Evolutionary conservation across 305 asterid genomes (phyloP).

Genomic region (Solanum hybrid): DNA sequence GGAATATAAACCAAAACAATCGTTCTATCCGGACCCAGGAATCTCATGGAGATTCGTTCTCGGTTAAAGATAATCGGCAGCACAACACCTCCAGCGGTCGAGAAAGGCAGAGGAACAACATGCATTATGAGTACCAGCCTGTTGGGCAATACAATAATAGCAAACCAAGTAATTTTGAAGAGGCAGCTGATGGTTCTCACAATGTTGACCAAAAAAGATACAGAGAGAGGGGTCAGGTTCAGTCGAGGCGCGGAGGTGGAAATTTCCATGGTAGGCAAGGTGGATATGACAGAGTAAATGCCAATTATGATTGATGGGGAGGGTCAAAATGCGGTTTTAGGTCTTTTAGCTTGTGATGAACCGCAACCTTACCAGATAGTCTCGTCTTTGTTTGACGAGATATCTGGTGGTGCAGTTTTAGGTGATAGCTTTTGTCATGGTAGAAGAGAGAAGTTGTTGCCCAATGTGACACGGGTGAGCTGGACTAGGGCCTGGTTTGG

Average conservation of each 20-base stretch:
- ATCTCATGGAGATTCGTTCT: conserved; percentile 52
- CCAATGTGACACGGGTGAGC: conserved; percentile 33
- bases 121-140: conserved; percentile 79
- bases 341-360: conserved; percentile 11
- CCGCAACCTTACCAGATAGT: conserved; percentile 15
- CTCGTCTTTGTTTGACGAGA: conserved; percentile 27
- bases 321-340: conserved; percentile 17
- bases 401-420: conserved; percentile 21
- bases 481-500: conserved; percentile 26
- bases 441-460: conserved; percentile 17
- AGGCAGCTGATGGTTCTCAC: conserved; percentile 34
- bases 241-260: conserved; percentile 54
- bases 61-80: conserved; percentile 37
- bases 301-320: conserved; percentile 34
- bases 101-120: conserved; percentile 51
- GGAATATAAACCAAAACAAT: conserved; percentile 41
- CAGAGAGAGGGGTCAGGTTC: conserved; percentile 56
- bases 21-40: conserved; percentile 44
- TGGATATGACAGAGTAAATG: conserved; percentile 27
- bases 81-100: conserved; percentile 28
- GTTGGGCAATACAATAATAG: conserved; percentile 50
- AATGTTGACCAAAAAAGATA: conserved; percentile 38
- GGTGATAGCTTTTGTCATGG: conserved; percentile 13
- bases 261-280: conserved; percentile 40
- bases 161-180: conserved; percentile 36